Conservation (phyloP, 2,329 filamentous ascomycete species). For the Aspergillus sp. region DNA sequence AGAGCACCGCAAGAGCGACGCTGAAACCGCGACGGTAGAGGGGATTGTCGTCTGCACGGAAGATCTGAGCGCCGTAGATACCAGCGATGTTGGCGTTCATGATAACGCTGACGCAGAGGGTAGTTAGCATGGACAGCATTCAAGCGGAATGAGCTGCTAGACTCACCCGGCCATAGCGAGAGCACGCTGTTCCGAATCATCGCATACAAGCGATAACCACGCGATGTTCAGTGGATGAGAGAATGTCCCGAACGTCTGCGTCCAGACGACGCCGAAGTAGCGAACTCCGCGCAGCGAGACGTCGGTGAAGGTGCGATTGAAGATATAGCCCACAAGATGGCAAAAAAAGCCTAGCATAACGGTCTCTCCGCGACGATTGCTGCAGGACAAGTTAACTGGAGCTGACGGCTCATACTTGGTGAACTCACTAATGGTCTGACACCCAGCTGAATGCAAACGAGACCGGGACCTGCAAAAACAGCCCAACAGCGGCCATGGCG, state of each 20-base stretch:
- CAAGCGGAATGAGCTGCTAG: neutral
- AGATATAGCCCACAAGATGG: conserved; percentile 11
- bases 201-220: conserved; percentile 58
- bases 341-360: conserved; percentile 10
- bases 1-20: conserved; percentile 3
- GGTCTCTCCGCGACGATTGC: conserved; percentile 9
- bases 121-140: neutral
- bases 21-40: conserved; percentile 19
- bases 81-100: conserved; percentile 63
- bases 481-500: conserved; percentile 11
- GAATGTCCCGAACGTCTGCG: conserved; percentile 4
- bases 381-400: neutral
- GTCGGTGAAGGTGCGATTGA: conserved; percentile 12
- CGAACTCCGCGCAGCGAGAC: conserved; percentile 7
- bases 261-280: conserved; percentile 11
- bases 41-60: conserved; percentile 37
- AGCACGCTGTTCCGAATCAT: conserved; percentile 58
- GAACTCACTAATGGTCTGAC: conserved; percentile 5
- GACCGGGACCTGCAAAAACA: conserved; percentile 7
- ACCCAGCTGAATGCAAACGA: conserved; percentile 10
- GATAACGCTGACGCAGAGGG: conserved; percentile 42
- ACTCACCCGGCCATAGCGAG: conserved; percentile 54
- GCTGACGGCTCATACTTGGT: neutral
- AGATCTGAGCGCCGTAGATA: conserved; percentile 62
- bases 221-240: conserved; percentile 52